Conservation (phyloP, 768 basidiomycete species). For the Crassisporium funariophilum region DNA sequence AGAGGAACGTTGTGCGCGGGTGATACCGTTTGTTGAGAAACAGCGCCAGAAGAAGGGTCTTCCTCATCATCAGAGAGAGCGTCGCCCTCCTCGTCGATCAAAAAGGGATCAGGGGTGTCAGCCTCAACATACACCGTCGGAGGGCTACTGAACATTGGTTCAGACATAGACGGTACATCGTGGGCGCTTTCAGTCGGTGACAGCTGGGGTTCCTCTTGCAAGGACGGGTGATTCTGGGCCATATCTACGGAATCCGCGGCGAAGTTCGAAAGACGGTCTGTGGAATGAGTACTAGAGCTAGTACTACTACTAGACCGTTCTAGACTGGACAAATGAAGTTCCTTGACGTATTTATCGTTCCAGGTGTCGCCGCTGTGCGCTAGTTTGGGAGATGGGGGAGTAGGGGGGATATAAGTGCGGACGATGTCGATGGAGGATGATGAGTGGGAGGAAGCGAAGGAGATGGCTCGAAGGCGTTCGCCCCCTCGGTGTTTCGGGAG, state of each 20-base stretch:
- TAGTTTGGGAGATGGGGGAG: constrained; percentile 8
- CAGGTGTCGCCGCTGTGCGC: constrained; percentile 12
- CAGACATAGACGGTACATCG: constrained; percentile 14
- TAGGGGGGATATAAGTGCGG: constrained; percentile 19
- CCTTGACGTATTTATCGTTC: constrained; percentile 15
- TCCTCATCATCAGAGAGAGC: constrained; percentile 40
- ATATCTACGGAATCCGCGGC: constrained; percentile 11
- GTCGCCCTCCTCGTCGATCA: constrained; percentile 58
- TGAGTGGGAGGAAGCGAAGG: constrained; percentile 25
- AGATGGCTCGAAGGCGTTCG: constrained; percentile 20
- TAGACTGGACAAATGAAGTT: constrained; percentile 5
- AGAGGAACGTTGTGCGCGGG: constrained; percentile 49
- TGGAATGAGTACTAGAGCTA: constrained; percentile 6
- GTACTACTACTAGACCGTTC: constrained; percentile 11
- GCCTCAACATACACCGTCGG: constrained; percentile 39
- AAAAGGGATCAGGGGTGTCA: constrained; percentile 61
- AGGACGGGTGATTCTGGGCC: constrained; percentile 6
- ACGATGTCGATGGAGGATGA: constrained; percentile 37
- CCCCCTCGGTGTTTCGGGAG: constrained; percentile 26
- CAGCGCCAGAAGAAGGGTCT: constrained; percentile 26
- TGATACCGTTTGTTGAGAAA: constrained; percentile 36
- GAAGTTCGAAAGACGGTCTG: constrained; percentile 9
- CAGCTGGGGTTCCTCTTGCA: neutral
- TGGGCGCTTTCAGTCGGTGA: too few species aligned
- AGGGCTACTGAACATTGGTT: constrained; percentile 29